These are phyloP conservation scores for Alternaria postmessia DNA, from an alignment of 2,329 filamentous ascomycete species.

Conservation along the genomic window DNA sequence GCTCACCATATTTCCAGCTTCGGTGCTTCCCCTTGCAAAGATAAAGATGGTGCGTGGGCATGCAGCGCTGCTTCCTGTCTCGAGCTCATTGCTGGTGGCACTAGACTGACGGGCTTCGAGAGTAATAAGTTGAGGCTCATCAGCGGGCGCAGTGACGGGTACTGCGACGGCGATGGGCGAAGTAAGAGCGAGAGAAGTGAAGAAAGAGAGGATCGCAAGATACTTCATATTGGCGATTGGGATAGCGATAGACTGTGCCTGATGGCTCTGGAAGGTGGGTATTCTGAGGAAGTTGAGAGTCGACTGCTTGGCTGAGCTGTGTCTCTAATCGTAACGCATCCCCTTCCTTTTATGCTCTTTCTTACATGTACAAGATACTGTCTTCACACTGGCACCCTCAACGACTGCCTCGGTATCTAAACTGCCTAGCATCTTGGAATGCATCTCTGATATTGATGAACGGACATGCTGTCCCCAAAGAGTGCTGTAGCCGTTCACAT, in stretches of 20 bases:
- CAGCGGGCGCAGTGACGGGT: constrained; percentile 1
- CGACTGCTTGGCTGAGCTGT: constrained; percentile 1
- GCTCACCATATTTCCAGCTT: constrained; percentile 31
- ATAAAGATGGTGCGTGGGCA: constrained; percentile 33
- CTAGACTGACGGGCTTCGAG: constrained; percentile 15
- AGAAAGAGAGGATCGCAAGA: constrained; percentile 5
- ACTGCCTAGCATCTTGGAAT: neutral
- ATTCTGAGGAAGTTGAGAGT: neutral
- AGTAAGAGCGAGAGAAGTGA: constrained; percentile 5
- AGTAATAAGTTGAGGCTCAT: neutral
- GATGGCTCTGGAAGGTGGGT: neutral
- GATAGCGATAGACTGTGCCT: neutral
- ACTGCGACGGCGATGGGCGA: constrained; percentile 5
- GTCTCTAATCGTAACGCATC: neutral
- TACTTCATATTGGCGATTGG: constrained; percentile 11
- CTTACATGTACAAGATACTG: neutral
- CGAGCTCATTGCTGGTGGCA: constrained; percentile 23
- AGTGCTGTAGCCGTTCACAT: neutral
- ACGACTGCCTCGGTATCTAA: neutral
- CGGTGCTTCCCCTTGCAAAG: constrained; percentile 27
- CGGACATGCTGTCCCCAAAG: neutral
- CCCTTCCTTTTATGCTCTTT: neutral
- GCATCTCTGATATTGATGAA: neutral
- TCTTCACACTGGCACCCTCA: neutral
- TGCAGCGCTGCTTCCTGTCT: constrained; percentile 17